Evolutionary conservation across 1,284 basidiomycete genomes (phyloP).

Genomic region (Malassezia arunalokei): DNA sequence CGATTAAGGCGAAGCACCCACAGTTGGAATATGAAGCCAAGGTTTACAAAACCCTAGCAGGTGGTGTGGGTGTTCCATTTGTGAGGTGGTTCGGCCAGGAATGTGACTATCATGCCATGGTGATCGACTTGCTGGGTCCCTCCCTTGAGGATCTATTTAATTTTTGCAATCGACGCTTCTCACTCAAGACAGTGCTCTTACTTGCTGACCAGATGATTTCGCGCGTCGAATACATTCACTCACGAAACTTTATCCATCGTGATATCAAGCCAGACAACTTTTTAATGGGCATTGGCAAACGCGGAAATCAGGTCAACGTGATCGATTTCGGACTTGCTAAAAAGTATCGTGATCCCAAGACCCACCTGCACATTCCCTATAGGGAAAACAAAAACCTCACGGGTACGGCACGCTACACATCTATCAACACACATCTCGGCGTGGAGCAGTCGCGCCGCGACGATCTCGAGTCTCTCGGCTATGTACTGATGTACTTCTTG

Average conservation of each 20-base stretch:
- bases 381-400: slow-evolving; percentile 99
- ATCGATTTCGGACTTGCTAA: slow-evolving; percentile 99
- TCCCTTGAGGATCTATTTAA: slow-evolving; percentile 98
- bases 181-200: slow-evolving; percentile 87
- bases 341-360: slow-evolving; percentile 99
- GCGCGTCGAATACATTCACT: slow-evolving; percentile 97
- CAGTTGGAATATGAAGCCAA: slow-evolving; percentile 85
- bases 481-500: slow-evolving; percentile 47
- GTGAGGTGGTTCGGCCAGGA: slow-evolving; percentile 97
- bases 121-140: slow-evolving; percentile 90
- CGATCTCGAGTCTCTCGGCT: slow-evolving; percentile 44
- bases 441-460: slow-evolving; percentile 52
- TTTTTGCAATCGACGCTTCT: slow-evolving; percentile 98
- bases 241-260: slow-evolving; percentile 97
- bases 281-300: slow-evolving; percentile 98
- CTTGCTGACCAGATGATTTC: slow-evolving; percentile 97
- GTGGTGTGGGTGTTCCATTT: slow-evolving; percentile 95
- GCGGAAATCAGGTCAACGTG: slow-evolving; percentile 97
- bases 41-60: slow-evolving; percentile 68
- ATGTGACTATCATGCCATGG: slow-evolving; percentile 99
- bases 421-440: slow-evolving; percentile 96
- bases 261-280: slow-evolving; percentile 99
- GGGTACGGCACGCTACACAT: slow-evolving; percentile 96
- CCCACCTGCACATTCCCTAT: slow-evolving; percentile 97
- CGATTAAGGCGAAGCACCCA: slow-evolving; percentile 98